Percentiles rank a stretch among this genome's conserved stretches.
Evolutionary conservation across 345 rosid species (phyloP).

Genomic region (Arabidopsis suecica): DNA sequence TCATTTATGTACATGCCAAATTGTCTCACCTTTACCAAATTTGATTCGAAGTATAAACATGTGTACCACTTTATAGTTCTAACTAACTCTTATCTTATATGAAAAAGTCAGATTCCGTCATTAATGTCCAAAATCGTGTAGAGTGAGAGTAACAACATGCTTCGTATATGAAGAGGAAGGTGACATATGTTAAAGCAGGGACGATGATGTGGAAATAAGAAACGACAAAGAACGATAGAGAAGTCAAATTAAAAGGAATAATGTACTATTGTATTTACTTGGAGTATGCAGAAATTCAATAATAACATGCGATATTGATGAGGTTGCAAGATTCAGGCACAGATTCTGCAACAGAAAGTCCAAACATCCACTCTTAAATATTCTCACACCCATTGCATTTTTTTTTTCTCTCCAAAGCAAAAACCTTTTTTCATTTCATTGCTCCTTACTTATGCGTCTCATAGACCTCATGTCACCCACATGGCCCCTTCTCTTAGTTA

Average conservation of each 20-base stretch:
- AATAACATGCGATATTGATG: slow-evolving; percentile 45
- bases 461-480: slow-evolving; percentile 40
- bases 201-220: slow-evolving; percentile 39
- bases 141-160: slow-evolving; percentile 43
- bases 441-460: slow-evolving; percentile 38
- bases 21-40: slow-evolving; percentile 34
- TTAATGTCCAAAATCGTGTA: slow-evolving; percentile 28
- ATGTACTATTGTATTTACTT: slow-evolving; percentile 38
- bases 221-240: slow-evolving; percentile 25
- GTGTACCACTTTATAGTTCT: slow-evolving; percentile 41
- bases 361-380: slow-evolving; percentile 37
- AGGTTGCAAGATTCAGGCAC: slow-evolving; percentile 57
- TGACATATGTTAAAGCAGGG: slow-evolving; percentile 42
- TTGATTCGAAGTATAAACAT: slow-evolving; percentile 22
- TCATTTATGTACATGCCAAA: slow-evolving; percentile 31
- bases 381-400: slow-evolving; percentile 47
- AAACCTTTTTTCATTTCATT: slow-evolving; percentile 8
- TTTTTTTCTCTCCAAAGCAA: not conserved
- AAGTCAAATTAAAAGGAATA: slow-evolving; percentile 43
- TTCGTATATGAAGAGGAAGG: slow-evolving; percentile 35
- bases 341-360: slow-evolving; percentile 50
- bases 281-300: slow-evolving; percentile 32
- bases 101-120: slow-evolving; percentile 41
- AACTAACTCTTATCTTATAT: slow-evolving; percentile 44
- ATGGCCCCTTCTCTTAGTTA: slow-evolving; percentile 14